Base-by-base conservation (phyloP, 73 alveolate genomes). In the Loxodes magnus region DNA sequence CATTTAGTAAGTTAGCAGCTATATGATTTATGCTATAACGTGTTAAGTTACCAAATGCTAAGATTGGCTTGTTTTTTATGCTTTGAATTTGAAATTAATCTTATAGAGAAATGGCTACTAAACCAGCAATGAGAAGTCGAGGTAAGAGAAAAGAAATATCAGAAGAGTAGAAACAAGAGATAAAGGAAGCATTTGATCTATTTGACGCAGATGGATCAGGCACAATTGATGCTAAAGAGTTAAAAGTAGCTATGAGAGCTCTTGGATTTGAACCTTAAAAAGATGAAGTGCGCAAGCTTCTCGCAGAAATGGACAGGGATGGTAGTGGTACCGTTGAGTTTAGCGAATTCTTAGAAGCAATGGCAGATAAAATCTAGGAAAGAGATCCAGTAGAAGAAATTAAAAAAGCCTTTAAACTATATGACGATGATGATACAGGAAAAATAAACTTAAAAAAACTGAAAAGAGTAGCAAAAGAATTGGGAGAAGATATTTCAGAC, bases 241-340 rank as follows among this genome's bases (percentile, higher is more conserved):
- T 90, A 23, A 90, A 87, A 55, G 99, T 91, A 14, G 99, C 99
- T 37, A 93, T 93, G 99, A 56, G 98, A 24, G 97, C 99, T 14
- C 84, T 93, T 28, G 99, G 99, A 14, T 93, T 91, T 57, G 99
- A 93, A 68, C 97, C 99, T 20, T 87, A 87, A 77, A 93, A 91
- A 74, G 98, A 92, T 65, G 97, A 88, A 61, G 84, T 81, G 1
- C 63, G 73, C 35, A 68, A 74, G 57, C 79, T 87, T 79, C 76
- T 87, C 58, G 62, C 84, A 12, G 85, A 87, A 38, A 81, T 87
- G 14, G 97, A 87, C 60, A 82, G 81, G 58, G 91, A 84, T 55
- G 97, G 95, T 34, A 71, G 85, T 16, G 97, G 97, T 27, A 78
- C 84, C 49, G 84, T 87, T 36, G 92, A 77, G 56, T 87, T 55